These are phyloP conservation scores for Boehmeria nivea DNA, from an alignment of 306 rosid species.

Conservation along the genomic window DNA sequence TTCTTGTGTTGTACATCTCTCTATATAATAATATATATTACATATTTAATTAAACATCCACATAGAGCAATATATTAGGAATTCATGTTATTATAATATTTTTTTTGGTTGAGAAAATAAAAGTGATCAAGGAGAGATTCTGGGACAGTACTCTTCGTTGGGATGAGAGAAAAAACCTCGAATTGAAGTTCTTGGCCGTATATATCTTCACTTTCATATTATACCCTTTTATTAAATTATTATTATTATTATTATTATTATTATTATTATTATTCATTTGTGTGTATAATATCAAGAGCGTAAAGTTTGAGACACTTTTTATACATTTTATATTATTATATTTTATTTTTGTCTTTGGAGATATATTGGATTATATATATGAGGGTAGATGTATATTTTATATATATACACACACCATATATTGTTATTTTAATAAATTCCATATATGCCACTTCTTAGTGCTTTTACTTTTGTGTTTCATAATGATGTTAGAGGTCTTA, in stretches of 20 bases:
- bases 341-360: too few relatives aligned
- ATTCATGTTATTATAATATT: too few relatives aligned
- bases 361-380: background rate
- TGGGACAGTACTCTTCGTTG: conserved; percentile 21
- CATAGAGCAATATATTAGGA: too few relatives aligned
- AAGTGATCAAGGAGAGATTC: conserved; percentile 5
- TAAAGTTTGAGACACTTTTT: background rate
- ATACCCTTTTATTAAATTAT: background rate
- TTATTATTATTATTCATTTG: background rate
- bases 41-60: too few relatives aligned
- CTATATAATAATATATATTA: background rate
- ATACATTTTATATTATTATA: background rate
- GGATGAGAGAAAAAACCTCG: conserved; percentile 23
- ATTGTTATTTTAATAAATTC: background rate
- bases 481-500: conserved; percentile 8
- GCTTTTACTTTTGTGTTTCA: conserved; percentile 1
- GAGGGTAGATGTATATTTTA: background rate
- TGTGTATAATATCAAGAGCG: conserved; percentile 5
- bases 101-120: background rate
- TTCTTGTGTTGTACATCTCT: conserved; percentile 12
- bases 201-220: conserved; percentile 9
- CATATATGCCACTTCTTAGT: conserved; percentile 2
- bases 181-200: conserved; percentile 17
- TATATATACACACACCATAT: background rate
- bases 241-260: background rate